Base-by-base conservation (phyloP, 768 basidiomycete genomes). In the Termitomyces sp. region DNA sequence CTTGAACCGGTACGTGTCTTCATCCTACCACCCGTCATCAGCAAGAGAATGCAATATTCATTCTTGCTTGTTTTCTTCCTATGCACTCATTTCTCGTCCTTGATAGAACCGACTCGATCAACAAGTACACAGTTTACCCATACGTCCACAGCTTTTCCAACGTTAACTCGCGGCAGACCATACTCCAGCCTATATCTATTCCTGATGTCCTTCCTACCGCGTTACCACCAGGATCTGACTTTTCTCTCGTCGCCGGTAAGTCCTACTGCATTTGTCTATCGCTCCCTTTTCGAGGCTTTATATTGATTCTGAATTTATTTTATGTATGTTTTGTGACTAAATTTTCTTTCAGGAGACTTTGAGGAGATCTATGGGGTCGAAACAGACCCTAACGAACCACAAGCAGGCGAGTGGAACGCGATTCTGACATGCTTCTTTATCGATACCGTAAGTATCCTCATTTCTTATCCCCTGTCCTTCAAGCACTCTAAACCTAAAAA, bases 61-160 rank as follows among this genome's bases (percentile, higher is more conserved):
- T 26, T 28, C 31, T 0, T 33, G 7, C 10, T 33, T 33, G 2
- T 33, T 18, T 16, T 22, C 16, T 51, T 36, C 37, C 15, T 12
- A 10, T 36, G 50, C 2, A 51, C 24, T 36, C 31, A 15, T 24
- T 7, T 6, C 13, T 45, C 20, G n/a, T n/a, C n/a, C n/a, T n/a
- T n/a, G 79, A 55, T 8, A 77, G 92, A 62, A 92, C 91, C 2
- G 73, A 82, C n/a, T 69, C 76, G 53, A 75, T 87, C n/a, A 74
- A 83, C 62, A 75, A 87, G 60, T 80, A 93, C 73, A 83, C 83
- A 0, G 82, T 98, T 60, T 90, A 92, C 69, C 95, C 94, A 5
- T 96, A 90, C 70, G 77, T 96, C 8, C 95, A 98, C 70, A 88
- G 92, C 1, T 94, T 96, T 70, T 96, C 94, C 15, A 98, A 98